Evolutionary conservation across 2,329 filamentous ascomycete genomes (phyloP).

Genomic region (Blastomyces parvus): DNA sequence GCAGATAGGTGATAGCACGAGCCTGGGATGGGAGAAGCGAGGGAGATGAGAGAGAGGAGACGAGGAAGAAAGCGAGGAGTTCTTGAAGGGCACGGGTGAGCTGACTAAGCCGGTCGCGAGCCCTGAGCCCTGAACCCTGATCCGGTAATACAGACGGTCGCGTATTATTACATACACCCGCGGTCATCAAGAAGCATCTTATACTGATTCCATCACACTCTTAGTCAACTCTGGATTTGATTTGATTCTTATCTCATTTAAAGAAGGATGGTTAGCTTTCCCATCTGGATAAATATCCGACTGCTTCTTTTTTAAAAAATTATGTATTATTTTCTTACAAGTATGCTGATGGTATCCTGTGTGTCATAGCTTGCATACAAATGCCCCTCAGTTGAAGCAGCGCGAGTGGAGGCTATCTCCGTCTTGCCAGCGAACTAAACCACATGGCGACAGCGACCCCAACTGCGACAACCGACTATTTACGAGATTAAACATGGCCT

Average conservation of each 20-base stretch:
- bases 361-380: background rate
- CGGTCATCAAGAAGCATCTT: too few relatives aligned
- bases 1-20: constrained; percentile 10
- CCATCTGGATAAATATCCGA: too few relatives aligned
- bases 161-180: too few relatives aligned
- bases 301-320: background rate
- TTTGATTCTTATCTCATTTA: too few relatives aligned
- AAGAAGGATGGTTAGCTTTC: too few relatives aligned
- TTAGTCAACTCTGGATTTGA: too few relatives aligned
- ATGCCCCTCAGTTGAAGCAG: background rate
- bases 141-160: too few relatives aligned
- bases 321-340: background rate
- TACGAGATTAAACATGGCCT: too few relatives aligned
- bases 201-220: too few relatives aligned
- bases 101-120: constrained; percentile 5
- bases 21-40: background rate
- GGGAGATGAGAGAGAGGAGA: constrained; percentile 3
- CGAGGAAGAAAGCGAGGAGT: constrained; percentile 19
- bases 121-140: background rate
- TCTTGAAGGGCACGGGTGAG: constrained; percentile 2
- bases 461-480: background rate
- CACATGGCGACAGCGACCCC: background rate
- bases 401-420: background rate
- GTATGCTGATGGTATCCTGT: background rate
- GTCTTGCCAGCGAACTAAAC: background rate